Conservation (phyloP, 1,284 basidiomycete genomes). For the Kwoniella shivajii region DNA sequence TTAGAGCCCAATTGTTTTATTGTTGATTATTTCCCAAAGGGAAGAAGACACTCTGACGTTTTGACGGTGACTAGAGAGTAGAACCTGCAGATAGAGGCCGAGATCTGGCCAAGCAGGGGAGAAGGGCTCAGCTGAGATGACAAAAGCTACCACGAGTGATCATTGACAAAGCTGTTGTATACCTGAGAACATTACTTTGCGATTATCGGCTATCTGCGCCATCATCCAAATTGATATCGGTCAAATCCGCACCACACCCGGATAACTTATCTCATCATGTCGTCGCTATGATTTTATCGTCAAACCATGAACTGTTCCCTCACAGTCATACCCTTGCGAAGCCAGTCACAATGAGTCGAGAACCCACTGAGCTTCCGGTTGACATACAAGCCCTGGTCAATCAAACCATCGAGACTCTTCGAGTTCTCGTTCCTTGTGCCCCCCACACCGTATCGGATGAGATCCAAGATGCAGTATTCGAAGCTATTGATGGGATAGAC, state of each 20-base stretch:
- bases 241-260: background rate
- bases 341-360: background rate
- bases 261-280: too few species aligned
- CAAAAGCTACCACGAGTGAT: background rate
- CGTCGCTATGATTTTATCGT: background rate
- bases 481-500: constrained; percentile 61
- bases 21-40: too few species aligned
- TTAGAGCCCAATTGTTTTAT: too few species aligned
- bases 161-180: background rate
- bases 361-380: background rate
- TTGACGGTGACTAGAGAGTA: too few species aligned
- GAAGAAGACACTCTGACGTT: too few species aligned
- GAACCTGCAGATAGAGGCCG: too few species aligned
- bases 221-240: too few species aligned
- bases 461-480: constrained; percentile 35
- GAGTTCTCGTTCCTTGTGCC: constrained; percentile 19
- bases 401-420: constrained; percentile 25
- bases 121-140: too few species aligned
- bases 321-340: too few species aligned
- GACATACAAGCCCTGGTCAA: constrained; percentile 25
- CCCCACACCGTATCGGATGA: constrained; percentile 24
- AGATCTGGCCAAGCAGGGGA: too few species aligned
- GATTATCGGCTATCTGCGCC: background rate
- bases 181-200: background rate
- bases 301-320: too few species aligned